Evolutionary conservation across 2,329 filamentous ascomycete species (phyloP).

Genomic region (Chaetothyriales sp.): DNA sequence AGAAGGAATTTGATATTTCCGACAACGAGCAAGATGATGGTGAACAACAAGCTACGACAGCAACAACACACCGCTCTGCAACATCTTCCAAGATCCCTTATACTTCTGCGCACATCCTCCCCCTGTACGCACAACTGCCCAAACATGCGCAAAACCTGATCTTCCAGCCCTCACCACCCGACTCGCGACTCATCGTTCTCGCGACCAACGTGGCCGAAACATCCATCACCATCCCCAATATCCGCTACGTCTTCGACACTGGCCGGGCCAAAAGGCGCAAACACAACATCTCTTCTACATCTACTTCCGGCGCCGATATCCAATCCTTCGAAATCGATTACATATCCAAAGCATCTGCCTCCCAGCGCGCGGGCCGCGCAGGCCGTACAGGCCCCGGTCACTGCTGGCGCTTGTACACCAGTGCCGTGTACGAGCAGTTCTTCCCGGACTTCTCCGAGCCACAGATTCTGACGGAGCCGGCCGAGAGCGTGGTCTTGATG

Average conservation of each 20-base stretch:
- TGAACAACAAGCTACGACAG: neutral
- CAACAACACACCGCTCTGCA: neutral
- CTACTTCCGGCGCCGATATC: conserved; percentile 43
- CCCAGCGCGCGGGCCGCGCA: conserved; percentile 81
- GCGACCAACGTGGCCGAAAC: conserved; percentile 97
- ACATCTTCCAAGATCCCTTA: conserved; percentile 37
- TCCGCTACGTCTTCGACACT: conserved; percentile 90
- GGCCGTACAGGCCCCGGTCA: conserved; percentile 92
- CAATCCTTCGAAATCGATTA: conserved; percentile 91
- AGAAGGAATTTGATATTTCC: conserved; percentile 47
- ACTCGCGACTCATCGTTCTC: conserved; percentile 70
- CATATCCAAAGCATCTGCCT: conserved; percentile 95
- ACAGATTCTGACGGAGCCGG: conserved; percentile 78
- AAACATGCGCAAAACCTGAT: conserved; percentile 83
- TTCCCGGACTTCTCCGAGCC: conserved; percentile 77
- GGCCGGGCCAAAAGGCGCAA: conserved; percentile 84
- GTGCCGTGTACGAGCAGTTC: conserved; percentile 76
- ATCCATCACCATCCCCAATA: conserved; percentile 88
- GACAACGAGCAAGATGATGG: conserved; percentile 50
- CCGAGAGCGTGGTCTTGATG: conserved; percentile 84
- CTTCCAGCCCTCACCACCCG: conserved; percentile 72
- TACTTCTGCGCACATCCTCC: conserved; percentile 71
- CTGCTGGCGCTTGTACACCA: conserved; percentile 89
- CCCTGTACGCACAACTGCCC: conserved; percentile 81
- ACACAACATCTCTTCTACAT: conserved; percentile 60